Conservation (phyloP, 2,329 filamentous ascomycete species). For the Cordyceps farinosa region DNA sequence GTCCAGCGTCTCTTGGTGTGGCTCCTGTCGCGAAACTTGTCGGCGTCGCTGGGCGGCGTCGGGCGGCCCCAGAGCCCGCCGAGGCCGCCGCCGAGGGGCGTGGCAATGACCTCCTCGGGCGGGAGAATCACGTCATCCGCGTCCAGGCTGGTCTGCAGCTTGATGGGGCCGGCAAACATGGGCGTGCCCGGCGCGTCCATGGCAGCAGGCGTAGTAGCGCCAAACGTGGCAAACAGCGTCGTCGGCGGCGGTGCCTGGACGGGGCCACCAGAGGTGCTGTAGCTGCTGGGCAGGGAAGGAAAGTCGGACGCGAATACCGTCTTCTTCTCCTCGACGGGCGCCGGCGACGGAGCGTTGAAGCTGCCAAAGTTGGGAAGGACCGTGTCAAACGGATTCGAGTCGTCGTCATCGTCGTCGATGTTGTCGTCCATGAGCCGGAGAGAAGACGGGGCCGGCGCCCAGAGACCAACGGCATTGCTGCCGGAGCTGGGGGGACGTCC, state of each 20-base stretch:
- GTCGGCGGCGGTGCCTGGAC: background rate
- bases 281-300: background rate
- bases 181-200: conserved; percentile 17
- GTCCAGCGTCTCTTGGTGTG: conserved; percentile 54
- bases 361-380: conserved; percentile 14
- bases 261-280: conserved; percentile 9
- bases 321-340: background rate
- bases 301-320: background rate
- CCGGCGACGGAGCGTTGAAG: background rate
- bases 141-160: conserved; percentile 31
- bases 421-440: conserved; percentile 17
- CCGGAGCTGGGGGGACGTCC: conserved; percentile 8
- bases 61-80: conserved; percentile 46
- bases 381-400: conserved; percentile 6
- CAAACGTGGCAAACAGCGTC: conserved; percentile 2
- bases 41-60: conserved; percentile 42
- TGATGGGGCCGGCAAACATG: conserved; percentile 35
- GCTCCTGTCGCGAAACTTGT: conserved; percentile 43
- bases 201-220: too few relatives aligned
- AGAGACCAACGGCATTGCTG: conserved; percentile 22
- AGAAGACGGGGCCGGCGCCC: conserved; percentile 16
- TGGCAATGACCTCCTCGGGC: conserved; percentile 30
- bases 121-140: conserved; percentile 27
- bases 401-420: background rate
- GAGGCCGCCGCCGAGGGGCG: conserved; percentile 35